Evolutionary conservation across 202 grass and related monocot species (phyloP).

Genomic region (Setaria viridis): DNA sequence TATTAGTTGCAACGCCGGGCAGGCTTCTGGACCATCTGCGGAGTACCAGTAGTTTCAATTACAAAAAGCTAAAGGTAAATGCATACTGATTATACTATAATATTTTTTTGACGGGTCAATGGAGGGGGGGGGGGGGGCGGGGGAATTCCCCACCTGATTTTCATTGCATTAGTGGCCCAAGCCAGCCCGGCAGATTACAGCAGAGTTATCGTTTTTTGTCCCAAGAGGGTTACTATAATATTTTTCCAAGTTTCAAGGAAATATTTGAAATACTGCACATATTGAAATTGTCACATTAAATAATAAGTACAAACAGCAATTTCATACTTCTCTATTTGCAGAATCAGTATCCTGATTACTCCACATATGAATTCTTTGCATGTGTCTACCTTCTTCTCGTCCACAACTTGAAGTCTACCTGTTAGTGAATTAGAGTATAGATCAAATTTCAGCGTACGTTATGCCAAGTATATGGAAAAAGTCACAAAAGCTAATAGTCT

Average conservation of each 20-base stretch:
- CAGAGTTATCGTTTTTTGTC: too few relatives aligned
- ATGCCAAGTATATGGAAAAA: not conserved
- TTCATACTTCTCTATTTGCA: not conserved
- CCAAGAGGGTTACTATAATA: not conserved
- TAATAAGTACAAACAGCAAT: not conserved
- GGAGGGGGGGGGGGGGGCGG: too few relatives aligned
- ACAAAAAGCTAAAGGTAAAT: conserved; percentile 69
- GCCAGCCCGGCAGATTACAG: too few relatives aligned
- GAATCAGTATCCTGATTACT: conserved; percentile 2
- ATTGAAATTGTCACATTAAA: not conserved
- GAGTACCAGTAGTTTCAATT: conserved; percentile 75
- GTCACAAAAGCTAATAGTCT: not conserved
- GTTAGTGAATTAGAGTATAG: not conserved
- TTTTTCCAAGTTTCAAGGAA: conserved; percentile 9
- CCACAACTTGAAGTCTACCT: not conserved
- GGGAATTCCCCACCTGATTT: too few relatives aligned
- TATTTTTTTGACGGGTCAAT: too few relatives aligned
- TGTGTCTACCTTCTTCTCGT: not conserved
- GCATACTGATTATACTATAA: not conserved
- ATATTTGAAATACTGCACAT: conserved; percentile 27
- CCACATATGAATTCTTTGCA: not conserved
- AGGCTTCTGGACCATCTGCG: conserved; percentile 90
- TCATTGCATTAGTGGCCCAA: too few relatives aligned
- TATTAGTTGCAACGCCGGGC: conserved; percentile 85
- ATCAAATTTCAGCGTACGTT: not conserved